Evolutionary conservation across 108 stramenopile species (phyloP).

Genomic region (Cyclotella cryptica): DNA sequence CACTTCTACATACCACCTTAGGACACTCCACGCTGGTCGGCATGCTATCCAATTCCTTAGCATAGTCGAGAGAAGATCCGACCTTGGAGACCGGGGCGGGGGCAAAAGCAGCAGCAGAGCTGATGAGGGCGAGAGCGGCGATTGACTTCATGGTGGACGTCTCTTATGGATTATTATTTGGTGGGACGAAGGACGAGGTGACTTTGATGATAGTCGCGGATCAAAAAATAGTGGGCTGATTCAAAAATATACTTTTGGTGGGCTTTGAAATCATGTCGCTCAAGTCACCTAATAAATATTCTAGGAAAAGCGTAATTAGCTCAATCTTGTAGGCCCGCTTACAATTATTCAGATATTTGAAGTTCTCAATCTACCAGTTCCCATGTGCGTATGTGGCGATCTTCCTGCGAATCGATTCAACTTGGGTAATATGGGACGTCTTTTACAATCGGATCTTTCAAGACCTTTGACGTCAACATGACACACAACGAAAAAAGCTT

Average conservation of each 20-base stretch:
- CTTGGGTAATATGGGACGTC: not conserved
- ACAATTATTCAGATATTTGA: not conserved
- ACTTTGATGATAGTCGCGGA: not conserved
- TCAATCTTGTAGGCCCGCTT: too few relatives aligned
- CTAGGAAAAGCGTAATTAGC: too few relatives aligned
- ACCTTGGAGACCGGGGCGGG: constrained; percentile 47
- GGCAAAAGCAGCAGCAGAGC: constrained; percentile 75
- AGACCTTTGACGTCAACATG: not conserved
- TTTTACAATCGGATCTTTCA: not conserved
- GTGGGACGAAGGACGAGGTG: not conserved
- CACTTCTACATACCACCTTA: constrained; percentile 60
- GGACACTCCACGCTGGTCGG: constrained; percentile 64
- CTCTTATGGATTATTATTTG: not conserved
- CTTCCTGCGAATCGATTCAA: not conserved
- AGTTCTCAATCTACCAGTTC: constrained; percentile 1
- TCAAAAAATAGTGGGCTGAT: not conserved
- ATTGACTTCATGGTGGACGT: constrained; percentile 67
- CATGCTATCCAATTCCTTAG: constrained; percentile 63
- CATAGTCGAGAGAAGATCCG: constrained; percentile 43
- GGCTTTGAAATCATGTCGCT: not conserved
- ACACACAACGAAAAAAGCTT: too few relatives aligned
- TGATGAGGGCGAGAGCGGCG: constrained; percentile 50
- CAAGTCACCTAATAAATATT: not conserved
- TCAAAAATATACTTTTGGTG: not conserved
- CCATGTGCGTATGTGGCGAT: constrained; percentile 17